Base-by-base conservation (phyloP, 2,329 filamentous ascomycete genomes). In the Apiospora koreana region DNA sequence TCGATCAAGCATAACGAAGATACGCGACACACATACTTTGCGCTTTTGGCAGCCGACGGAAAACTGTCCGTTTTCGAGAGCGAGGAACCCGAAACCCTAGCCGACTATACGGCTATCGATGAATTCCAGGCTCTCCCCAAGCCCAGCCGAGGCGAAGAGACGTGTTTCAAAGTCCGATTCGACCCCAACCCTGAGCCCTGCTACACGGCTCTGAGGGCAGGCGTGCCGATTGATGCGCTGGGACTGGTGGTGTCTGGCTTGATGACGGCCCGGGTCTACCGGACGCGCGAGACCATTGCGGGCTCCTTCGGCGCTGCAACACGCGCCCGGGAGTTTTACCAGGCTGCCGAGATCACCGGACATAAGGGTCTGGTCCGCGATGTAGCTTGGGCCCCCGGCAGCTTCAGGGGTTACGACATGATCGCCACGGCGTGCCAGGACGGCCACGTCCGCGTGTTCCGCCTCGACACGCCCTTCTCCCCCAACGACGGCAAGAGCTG, bases 371-470 rank as follows among this genome's bases (percentile, higher is more conserved):
- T 98, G 48, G 93, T 98, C 8, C 88, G 95, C 65, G 95, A 98
- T 79, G 89, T 98, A 1, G 92, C 94, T 2, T 99, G 96, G 96
- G 94, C 95, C 0, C 93, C 94, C 65, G 95, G 94, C 16, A 97
- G 94, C 74, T 94, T 97, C 76, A 86, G 95, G 48, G 95, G 95
- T 1, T 95, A 94, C 79, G 96, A 99, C 80, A 88, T 95, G 70
- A 88, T 98, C 75, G 96, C 95, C 3, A 97, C 95, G 7, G 95
- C 94, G 2, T 96, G 94, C 79, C 97, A 97, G 80, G 96, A 99
- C 79, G 95, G 96, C 3, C 91, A 90, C 75, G 90, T 98, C 50
- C 88, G 95, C 50, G 92, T 99, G n/a, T 97, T 97, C 77, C 91
- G 95, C 75, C 80, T 97, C 23, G 89, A 91, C 45, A 92, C 92